A percentile compares a stretch with the other conserved stretches of the same genome.
phyloP scores from a whole-genome alignment of 2,329 filamentous ascomycete species.

The Dothistroma septosporum region DNA sequence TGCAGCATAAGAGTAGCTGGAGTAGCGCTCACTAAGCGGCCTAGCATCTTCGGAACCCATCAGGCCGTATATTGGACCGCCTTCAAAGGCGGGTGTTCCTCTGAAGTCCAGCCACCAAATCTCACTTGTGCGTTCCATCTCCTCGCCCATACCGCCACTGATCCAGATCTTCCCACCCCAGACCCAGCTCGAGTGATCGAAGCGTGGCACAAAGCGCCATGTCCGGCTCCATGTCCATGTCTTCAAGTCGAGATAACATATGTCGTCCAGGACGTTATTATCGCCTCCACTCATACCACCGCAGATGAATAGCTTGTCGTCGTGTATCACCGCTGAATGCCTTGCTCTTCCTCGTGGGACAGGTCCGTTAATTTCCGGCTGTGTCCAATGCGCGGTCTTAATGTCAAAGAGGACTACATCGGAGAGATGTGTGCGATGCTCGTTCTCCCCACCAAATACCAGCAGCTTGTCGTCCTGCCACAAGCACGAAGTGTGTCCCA shows the following conservation, averaged over 20 bases:
- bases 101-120: constrained; percentile 97
- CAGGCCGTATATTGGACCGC: constrained; percentile 31
- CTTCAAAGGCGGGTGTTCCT: constrained; percentile 72
- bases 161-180: constrained; percentile 94
- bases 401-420: constrained; percentile 96
- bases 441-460: constrained; percentile 96
- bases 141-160: constrained; percentile 87
- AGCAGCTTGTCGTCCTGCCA: constrained; percentile 94
- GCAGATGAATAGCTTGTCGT: constrained; percentile 93
- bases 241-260: constrained; percentile 93
- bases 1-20: constrained; percentile 24
- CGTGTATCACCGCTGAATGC: constrained; percentile 89
- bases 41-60: constrained; percentile 34
- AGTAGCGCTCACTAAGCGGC: constrained; percentile 31
- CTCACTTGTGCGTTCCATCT: constrained; percentile 95
- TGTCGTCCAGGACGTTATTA: constrained; percentile 88
- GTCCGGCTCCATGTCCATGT: constrained; percentile 96
- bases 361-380: constrained; percentile 78
- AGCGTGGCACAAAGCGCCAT: constrained; percentile 92
- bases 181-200: constrained; percentile 92
- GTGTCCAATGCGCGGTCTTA: constrained; percentile 90
- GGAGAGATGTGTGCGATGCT: constrained; percentile 90
- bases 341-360: constrained; percentile 85
- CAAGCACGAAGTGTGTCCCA: constrained; percentile 96
- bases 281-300: constrained; percentile 94